A percentile compares a stretch with the other conserved stretches of the same genome.
phyloP scores from a whole-genome alignment of 176 grass and related monocot genomes.

The Phragmites australis region DNA sequence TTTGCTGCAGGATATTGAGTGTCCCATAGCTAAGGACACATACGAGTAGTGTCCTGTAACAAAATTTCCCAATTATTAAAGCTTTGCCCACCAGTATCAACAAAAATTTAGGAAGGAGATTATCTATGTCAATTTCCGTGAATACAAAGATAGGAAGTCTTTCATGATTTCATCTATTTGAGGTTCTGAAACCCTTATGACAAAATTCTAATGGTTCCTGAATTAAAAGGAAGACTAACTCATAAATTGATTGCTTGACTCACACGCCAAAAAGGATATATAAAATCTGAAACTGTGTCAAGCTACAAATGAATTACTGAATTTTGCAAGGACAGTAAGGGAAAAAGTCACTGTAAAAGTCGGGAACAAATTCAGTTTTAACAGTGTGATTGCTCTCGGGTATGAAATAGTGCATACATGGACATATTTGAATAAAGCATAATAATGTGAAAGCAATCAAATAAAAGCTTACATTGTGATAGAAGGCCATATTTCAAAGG shows the following conservation, averaged over 20 bases:
- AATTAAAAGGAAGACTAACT: not conserved
- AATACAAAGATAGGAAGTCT: not conserved
- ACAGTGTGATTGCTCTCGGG: too few species aligned
- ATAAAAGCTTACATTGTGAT: not conserved
- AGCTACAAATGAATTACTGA: too few species aligned
- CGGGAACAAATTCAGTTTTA: too few species aligned
- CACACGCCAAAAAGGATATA: not conserved
- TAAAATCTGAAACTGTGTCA: conserved; percentile 6
- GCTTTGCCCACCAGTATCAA: too few species aligned
- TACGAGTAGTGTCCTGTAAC: too few species aligned
- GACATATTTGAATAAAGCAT: not conserved
- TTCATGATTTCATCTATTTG: conserved; percentile 14
- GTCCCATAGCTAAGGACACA: too few species aligned
- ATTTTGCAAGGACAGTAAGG: too few species aligned
- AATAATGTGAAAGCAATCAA: not conserved
- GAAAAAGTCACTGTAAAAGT: too few species aligned
- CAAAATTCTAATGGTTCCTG: not conserved
- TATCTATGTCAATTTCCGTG: not conserved
- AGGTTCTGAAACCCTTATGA: conserved; percentile 4
- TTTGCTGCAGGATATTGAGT: too few species aligned
- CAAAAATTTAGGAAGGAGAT: too few species aligned
- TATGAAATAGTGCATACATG: too few species aligned
- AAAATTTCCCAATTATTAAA: too few species aligned
- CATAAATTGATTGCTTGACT: conserved; percentile 6
- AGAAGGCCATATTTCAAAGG: not conserved